Evolutionary conservation across 2,329 filamentous ascomycete genomes (phyloP), one percentile per base, ranked within the genome.

Genomic region (Botrytis squamosa): DNA sequence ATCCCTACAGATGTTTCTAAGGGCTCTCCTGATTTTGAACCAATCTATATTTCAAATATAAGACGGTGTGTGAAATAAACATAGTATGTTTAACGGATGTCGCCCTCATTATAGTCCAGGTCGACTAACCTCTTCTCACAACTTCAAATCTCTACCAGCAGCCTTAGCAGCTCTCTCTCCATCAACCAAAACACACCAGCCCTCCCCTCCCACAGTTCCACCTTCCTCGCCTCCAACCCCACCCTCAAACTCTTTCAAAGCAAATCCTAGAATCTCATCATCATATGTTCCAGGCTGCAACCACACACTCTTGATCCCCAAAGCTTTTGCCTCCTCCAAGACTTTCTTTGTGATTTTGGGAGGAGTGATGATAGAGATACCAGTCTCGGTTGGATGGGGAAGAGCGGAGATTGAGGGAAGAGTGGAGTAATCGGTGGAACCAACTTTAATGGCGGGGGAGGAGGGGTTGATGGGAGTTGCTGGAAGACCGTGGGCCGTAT

Each of bases 231-330:
- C 90, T 75, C 86, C 89, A 60, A 93, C 91, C 94, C 87, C 91
- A 55, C 90, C 89, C 77, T 90, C 85, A 79, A 96, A 97, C 76
- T 92, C 87, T 64, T 84, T 84, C 75, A 86, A 85, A 4, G 93
- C 94, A 82, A 88, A 94, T 59, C 87, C 84, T 75, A 97, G 81
- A 36, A 94, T 92, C 74, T 90, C 89, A 70, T 92, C 89, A 81
- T 97, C 90, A 81, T 92, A 98, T 25, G 90, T 95, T 1, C 95
- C 96, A 0, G 96, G 96, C 84, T 98, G 96, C 77, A 98, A 84
- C 92, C 93, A 97, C 8, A 97, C 90, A 40, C 93, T 88, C 29
- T 89, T 87, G 63, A 97, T 84, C 4, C 94, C 91, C 18, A 92
- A 85, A 73, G 88, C 85, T 82, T 91, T 92, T 0, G 95, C 96